Conservation (phyloP, 768 basidiomycete genomes). For the Trametes gibbosa region DNA sequence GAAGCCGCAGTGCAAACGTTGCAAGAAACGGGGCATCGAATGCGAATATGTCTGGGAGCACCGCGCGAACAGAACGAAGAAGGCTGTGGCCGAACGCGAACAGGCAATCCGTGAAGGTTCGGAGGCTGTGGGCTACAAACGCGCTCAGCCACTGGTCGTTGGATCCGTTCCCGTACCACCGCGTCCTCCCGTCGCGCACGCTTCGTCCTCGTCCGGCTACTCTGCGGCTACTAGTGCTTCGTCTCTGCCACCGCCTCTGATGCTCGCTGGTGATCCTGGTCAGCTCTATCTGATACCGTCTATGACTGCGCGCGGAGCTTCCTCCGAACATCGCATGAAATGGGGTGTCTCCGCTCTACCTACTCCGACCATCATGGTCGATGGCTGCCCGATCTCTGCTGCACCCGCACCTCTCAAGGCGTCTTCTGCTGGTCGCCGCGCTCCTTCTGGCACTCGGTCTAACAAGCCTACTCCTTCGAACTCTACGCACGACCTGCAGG, state of each 20-base stretch:
- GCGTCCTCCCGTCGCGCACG: not conserved
- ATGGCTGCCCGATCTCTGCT: conserved; percentile 1
- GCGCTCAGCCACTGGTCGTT: not conserved
- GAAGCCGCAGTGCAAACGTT: conserved; percentile 12
- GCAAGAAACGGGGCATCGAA: conserved; percentile 1
- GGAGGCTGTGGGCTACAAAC: not conserved
- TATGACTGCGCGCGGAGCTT: not conserved
- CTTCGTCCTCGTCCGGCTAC: conserved; percentile 4
- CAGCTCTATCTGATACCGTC: not conserved
- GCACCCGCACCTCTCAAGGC: not conserved
- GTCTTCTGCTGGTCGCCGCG: not conserved
- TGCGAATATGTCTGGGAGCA: conserved; percentile 19
- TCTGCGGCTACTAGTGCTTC: not conserved
- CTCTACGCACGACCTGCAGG: not conserved
- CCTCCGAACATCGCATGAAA: not conserved
- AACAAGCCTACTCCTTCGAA: not conserved
- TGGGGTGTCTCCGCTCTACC: not conserved
- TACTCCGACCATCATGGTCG: conserved; percentile 8
- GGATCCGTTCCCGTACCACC: not conserved
- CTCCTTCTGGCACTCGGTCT: not conserved
- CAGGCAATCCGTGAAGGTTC: not conserved
- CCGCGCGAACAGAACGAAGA: conserved; percentile 11
- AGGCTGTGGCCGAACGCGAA: not conserved
- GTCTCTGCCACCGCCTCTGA: conserved; percentile 4
- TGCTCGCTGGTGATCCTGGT: not conserved